Evolutionary conservation across 2,329 filamentous ascomycete genomes (phyloP).

Genomic region (Alternaria ethzedia): DNA sequence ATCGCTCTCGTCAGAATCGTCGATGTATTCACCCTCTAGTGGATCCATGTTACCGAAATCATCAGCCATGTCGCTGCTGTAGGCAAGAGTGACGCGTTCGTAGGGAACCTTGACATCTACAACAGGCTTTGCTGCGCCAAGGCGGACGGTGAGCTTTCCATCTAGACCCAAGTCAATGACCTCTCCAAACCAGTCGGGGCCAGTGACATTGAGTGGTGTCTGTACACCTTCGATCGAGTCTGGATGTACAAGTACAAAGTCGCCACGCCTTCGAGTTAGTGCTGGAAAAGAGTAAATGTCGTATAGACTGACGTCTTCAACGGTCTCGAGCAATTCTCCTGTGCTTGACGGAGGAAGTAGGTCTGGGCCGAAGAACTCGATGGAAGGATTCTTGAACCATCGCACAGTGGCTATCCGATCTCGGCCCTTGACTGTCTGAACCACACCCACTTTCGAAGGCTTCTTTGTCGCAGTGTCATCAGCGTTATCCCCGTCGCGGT

Average conservation of each 20-base stretch:
- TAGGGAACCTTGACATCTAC: constrained; percentile 57
- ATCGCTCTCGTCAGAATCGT: constrained; percentile 43
- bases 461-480: constrained; percentile 42
- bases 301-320: constrained; percentile 64
- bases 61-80: constrained; percentile 52
- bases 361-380: constrained; percentile 42
- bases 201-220: constrained; percentile 21
- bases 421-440: constrained; percentile 62
- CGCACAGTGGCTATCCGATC: constrained; percentile 63
- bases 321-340: constrained; percentile 49
- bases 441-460: constrained; percentile 61
- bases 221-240: constrained; percentile 20
- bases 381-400: constrained; percentile 56
- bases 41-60: constrained; percentile 32
- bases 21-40: constrained; percentile 37
- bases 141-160: constrained; percentile 60
- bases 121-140: constrained; percentile 58
- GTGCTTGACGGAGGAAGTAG: constrained; percentile 53
- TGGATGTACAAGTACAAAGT: constrained; percentile 60
- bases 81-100: constrained; percentile 58
- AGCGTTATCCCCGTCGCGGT: constrained; percentile 17
- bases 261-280: constrained; percentile 57
- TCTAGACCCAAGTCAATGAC: constrained; percentile 62
- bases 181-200: constrained; percentile 62
- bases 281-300: constrained; percentile 61